These are phyloP conservation scores for Huntiella decipiens DNA, from an alignment of 2,329 filamentous ascomycete species.

Conservation along the genomic window DNA sequence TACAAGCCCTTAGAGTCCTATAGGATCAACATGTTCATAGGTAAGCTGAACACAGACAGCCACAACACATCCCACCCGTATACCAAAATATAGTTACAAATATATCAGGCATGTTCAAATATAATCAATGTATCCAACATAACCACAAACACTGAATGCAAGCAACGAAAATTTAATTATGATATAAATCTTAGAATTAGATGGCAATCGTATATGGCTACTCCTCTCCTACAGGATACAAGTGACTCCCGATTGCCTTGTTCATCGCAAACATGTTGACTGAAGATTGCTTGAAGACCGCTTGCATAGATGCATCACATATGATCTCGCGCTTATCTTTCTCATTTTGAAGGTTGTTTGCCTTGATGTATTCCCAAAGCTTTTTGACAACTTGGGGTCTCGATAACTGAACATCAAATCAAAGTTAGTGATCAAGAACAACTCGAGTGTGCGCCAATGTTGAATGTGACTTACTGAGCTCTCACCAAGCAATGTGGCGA, in stretches of 20 bases:
- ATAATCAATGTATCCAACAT: too few species aligned
- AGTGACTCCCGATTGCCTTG: slow-evolving; percentile 75
- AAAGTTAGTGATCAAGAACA: background rate
- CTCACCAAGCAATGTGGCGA: slow-evolving; percentile 53
- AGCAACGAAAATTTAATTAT: too few species aligned
- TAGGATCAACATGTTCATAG: too few species aligned
- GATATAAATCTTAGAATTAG: too few species aligned
- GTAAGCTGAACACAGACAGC: too few species aligned
- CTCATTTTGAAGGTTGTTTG: slow-evolving; percentile 73
- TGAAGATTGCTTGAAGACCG: slow-evolving; percentile 75
- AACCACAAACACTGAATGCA: too few species aligned
- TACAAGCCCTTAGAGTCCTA: too few species aligned
- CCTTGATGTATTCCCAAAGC: slow-evolving; percentile 90
- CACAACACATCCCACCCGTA: too few species aligned
- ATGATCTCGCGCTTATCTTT: slow-evolving; percentile 78
- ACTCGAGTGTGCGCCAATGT: too few species aligned
- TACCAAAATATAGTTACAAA: too few species aligned
- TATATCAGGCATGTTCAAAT: too few species aligned
- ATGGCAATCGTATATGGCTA: slow-evolving; percentile 3
- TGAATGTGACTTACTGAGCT: slow-evolving; percentile 28
- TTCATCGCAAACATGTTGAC: slow-evolving; percentile 99
- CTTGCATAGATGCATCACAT: slow-evolving; percentile 80
- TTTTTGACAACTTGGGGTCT: slow-evolving; percentile 91
- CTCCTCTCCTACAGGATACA: slow-evolving; percentile 67
- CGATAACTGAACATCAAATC: slow-evolving; percentile 42